Evolutionary conservation across 495 filamentous ascomycete genomes (phyloP).

Genomic region (Trichodelitschia bisporula): DNA sequence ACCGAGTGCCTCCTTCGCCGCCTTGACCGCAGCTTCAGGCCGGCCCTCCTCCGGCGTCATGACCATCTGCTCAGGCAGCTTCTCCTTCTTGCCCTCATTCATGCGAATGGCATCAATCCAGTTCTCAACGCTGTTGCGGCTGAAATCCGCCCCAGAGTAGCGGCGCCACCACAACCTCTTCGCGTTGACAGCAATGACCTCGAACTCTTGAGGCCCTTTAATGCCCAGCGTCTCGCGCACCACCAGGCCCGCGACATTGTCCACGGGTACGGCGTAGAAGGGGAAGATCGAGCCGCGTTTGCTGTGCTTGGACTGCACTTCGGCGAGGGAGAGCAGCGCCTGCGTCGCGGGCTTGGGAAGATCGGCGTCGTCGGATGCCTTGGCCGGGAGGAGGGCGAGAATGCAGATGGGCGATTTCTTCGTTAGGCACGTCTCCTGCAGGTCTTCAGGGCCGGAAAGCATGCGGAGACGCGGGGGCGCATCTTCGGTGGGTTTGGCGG

Average conservation of each 20-base stretch:
- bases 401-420: constrained; percentile 66
- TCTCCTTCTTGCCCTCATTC: constrained; percentile 61
- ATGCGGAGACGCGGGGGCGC: constrained; percentile 16
- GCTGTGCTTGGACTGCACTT: constrained; percentile 49
- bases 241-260: constrained; percentile 28
- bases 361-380: constrained; percentile 20
- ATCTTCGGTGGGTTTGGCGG: constrained; percentile 12
- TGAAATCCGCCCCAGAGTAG: constrained; percentile 27
- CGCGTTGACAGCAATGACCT: constrained; percentile 63
- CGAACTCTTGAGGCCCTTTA: constrained; percentile 19
- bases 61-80: constrained; percentile 32
- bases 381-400: constrained; percentile 44
- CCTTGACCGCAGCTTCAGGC: background rate
- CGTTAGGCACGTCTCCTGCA: constrained; percentile 47
- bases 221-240: constrained; percentile 40
- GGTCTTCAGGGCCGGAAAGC: constrained; percentile 26
- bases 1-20: background rate
- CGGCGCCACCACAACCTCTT: constrained; percentile 67
- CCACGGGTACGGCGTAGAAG: constrained; percentile 46
- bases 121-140: constrained; percentile 40
- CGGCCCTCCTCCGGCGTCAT: background rate
- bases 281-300: constrained; percentile 47
- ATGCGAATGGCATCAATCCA: constrained; percentile 80
- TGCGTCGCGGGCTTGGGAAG: constrained; percentile 19
- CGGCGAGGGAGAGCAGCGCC: constrained; percentile 41